Conservation (phyloP, 1,139 yeast genomes). For the Maudiozyma humilis region DNA sequence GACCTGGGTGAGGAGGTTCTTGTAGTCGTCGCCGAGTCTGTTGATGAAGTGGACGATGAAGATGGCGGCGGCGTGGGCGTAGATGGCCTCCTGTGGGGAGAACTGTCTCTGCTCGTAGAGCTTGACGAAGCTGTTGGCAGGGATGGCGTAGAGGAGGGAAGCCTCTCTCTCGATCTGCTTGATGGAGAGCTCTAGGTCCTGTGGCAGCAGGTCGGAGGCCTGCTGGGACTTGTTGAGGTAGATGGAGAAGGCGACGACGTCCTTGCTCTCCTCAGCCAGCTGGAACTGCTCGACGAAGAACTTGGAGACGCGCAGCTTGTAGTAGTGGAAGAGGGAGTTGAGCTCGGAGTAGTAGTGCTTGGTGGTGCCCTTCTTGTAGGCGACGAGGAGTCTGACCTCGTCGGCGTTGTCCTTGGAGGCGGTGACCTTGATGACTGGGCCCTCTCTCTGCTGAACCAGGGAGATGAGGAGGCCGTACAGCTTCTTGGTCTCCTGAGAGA, state of each 20-base stretch:
- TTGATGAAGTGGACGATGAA: conserved; percentile 92
- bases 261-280: conserved; percentile 27
- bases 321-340: conserved; percentile 80
- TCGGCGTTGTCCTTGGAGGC: conserved; percentile 61
- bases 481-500: conserved; percentile 69
- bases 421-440: conserved; percentile 87
- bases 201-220: conserved; percentile 30
- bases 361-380: conserved; percentile 76
- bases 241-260: conserved; percentile 77
- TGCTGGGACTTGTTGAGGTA: conserved; percentile 50
- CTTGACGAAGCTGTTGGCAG: conserved; percentile 73
- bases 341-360: conserved; percentile 85
- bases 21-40: conserved; percentile 80
- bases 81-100: conserved; percentile 88
- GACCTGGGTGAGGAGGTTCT: conserved; percentile 40
- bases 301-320: conserved; percentile 76
- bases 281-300: conserved; percentile 87
- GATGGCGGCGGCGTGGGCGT: conserved; percentile 89
- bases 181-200: conserved; percentile 57
- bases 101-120: conserved; percentile 68
- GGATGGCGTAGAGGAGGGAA: conserved; percentile 82
- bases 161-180: conserved; percentile 93
- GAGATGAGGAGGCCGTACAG: conserved; percentile 67
- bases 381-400: conserved; percentile 83
- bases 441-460: conserved; percentile 67